These are phyloP conservation scores for Puccinia novopanici DNA, from an alignment of 1,284 basidiomycete genomes.

Conservation along the genomic window DNA sequence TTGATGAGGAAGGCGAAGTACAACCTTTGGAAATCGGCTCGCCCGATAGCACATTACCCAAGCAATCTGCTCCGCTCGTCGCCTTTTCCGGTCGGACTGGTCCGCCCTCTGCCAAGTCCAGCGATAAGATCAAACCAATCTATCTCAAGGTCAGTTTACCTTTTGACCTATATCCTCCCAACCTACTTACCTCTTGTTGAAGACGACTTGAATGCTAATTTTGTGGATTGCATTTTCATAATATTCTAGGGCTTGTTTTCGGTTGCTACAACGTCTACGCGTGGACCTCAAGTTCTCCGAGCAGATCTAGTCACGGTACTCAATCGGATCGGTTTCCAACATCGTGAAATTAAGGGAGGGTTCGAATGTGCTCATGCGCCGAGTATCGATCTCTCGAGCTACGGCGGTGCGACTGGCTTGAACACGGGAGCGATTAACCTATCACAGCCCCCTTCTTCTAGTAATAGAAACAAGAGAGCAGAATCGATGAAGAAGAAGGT, in stretches of 20 bases:
- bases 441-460: not conserved
- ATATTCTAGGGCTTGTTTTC: constrained; percentile 60
- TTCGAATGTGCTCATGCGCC: constrained; percentile 96
- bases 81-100: constrained; percentile 36
- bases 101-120: constrained; percentile 21
- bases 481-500: constrained; percentile 34
- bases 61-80: constrained; percentile 17
- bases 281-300: constrained; percentile 76
- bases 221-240: not conserved
- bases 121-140: constrained; percentile 49
- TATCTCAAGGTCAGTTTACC: constrained; percentile 49
- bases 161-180: not conserved
- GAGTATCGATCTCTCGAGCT: constrained; percentile 80
- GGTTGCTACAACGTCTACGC: constrained; percentile 92
- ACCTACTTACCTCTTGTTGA: not conserved
- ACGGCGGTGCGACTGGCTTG: constrained; percentile 60
- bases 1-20: constrained; percentile 17
- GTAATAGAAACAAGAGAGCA: not conserved
- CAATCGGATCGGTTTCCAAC: constrained; percentile 90
- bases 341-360: constrained; percentile 82
- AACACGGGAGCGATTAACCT: not conserved
- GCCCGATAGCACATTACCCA: constrained; percentile 4
- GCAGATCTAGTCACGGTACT: constrained; percentile 81
- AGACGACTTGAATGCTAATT: no score
- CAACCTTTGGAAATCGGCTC: constrained; percentile 19